A percentile compares a stretch with the other conserved stretches of the same genome.
These are phyloP conservation scores for Arxiozyma bovina DNA, from an alignment of 1,139 yeast genomes.

Conservation along the genomic window DNA sequence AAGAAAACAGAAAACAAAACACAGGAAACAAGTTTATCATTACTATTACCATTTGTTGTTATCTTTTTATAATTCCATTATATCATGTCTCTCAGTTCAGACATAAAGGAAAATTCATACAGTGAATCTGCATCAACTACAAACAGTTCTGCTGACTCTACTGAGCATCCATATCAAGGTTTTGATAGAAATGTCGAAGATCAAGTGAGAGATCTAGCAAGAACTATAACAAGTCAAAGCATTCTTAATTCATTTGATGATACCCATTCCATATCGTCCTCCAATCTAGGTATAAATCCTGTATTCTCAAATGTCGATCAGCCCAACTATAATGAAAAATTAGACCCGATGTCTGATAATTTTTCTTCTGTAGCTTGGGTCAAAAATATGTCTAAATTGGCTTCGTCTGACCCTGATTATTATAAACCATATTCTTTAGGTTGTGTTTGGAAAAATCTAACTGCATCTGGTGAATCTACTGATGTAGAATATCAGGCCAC, in stretches of 20 bases:
- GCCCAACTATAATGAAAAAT: conserved; percentile 35
- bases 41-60: not conserved
- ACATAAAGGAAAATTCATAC: not conserved
- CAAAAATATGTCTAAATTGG: conserved; percentile 51
- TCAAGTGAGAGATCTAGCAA: conserved; percentile 11
- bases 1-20: too few species aligned
- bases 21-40: not conserved
- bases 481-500: conserved; percentile 78
- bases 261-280: conserved; percentile 3
- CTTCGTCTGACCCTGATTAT: conserved; percentile 51
- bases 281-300: conserved; percentile 15
- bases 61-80: not conserved
- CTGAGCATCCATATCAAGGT: conserved; percentile 14
- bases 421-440: conserved; percentile 61
- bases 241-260: not conserved
- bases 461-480: conserved; percentile 68
- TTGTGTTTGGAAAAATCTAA: conserved; percentile 54
- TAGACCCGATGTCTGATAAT: conserved; percentile 48
- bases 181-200: conserved; percentile 14
- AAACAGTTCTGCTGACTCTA: conserved; percentile 5
- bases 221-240: conserved; percentile 9
- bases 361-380: conserved; percentile 68
- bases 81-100: conserved; percentile 2
- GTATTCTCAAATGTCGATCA: conserved; percentile 12
- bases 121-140: conserved; percentile 3